phyloP scores from a whole-genome alignment of 169 alveolate species.

The Plasmodium gaboni region DNA sequence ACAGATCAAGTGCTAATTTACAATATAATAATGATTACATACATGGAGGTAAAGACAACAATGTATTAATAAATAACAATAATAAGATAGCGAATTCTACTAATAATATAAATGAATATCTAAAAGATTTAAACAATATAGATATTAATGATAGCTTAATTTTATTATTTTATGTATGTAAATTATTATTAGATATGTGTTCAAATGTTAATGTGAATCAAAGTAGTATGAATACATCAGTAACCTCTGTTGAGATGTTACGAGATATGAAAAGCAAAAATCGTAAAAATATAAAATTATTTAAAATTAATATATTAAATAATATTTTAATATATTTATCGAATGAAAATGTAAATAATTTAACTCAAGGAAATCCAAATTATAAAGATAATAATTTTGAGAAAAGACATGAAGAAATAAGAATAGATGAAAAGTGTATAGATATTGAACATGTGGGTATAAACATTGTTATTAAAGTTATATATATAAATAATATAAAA shows the following conservation, averaged over 20 bases:
- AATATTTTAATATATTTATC: slow-evolving; percentile 33
- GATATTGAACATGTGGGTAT: slow-evolving; percentile 69
- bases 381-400: background rate
- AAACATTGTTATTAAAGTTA: slow-evolving; percentile 64
- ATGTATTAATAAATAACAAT: slow-evolving; percentile 23
- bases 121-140: slow-evolving; percentile 40
- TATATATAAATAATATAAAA: slow-evolving; percentile 47
- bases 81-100: slow-evolving; percentile 8
- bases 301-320: slow-evolving; percentile 61
- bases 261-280: slow-evolving; percentile 60
- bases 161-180: slow-evolving; percentile 48
- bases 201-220: slow-evolving; percentile 5
- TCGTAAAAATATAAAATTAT: slow-evolving; percentile 49
- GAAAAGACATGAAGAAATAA: slow-evolving; percentile 58
- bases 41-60: slow-evolving; percentile 15
- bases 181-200: slow-evolving; percentile 19
- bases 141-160: slow-evolving; percentile 35
- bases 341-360: background rate
- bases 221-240: slow-evolving; percentile 17
- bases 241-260: slow-evolving; percentile 52
- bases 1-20: background rate
- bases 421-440: slow-evolving; percentile 38
- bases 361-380: background rate
- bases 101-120: slow-evolving; percentile 24
- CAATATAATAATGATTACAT: background rate